A percentile compares a stretch with the other conserved stretches of the same genome.
phyloP scores from a whole-genome alignment of 2,329 filamentous ascomycete genomes.

The Xylaria sp. region DNA sequence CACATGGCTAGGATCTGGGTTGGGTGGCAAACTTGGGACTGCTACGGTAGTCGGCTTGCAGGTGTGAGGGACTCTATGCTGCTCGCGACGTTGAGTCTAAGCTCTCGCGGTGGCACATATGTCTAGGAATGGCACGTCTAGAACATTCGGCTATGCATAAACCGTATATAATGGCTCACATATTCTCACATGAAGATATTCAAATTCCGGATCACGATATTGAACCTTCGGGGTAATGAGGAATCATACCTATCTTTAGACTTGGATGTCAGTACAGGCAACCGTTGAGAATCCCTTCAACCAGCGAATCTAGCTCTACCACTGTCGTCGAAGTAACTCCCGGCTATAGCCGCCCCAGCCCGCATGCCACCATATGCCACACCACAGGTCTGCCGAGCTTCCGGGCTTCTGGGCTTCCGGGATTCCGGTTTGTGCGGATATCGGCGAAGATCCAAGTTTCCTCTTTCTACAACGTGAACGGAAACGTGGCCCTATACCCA shows the following conservation, averaged over 20 bases:
- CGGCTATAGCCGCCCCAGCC: neutral
- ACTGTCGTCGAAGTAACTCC: neutral
- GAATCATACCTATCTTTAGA: neutral
- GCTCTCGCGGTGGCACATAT: too few species aligned
- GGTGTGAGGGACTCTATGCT: too few species aligned
- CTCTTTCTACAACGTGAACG: neutral
- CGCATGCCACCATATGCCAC: neutral
- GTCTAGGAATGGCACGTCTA: too few species aligned
- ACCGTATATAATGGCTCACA: neutral
- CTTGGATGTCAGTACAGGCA: neutral
- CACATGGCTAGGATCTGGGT: neutral
- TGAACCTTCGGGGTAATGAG: neutral
- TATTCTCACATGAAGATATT: neutral
- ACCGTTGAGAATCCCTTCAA: neutral
- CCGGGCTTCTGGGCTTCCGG: constrained; percentile 4
- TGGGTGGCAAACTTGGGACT: neutral
- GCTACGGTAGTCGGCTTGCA: too few species aligned
- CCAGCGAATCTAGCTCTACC: neutral
- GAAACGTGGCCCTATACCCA: neutral
- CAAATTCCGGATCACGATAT: neutral
- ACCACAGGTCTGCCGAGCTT: neutral
- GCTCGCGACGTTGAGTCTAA: too few species aligned
- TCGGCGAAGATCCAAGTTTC: neutral
- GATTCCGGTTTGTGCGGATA: too few species aligned
- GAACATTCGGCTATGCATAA: neutral